Evolutionary conservation across 2,329 filamentous ascomycete genomes (phyloP), one percentile per base, ranked within the genome.

Genomic region (Camptophora hylomeconis): DNA sequence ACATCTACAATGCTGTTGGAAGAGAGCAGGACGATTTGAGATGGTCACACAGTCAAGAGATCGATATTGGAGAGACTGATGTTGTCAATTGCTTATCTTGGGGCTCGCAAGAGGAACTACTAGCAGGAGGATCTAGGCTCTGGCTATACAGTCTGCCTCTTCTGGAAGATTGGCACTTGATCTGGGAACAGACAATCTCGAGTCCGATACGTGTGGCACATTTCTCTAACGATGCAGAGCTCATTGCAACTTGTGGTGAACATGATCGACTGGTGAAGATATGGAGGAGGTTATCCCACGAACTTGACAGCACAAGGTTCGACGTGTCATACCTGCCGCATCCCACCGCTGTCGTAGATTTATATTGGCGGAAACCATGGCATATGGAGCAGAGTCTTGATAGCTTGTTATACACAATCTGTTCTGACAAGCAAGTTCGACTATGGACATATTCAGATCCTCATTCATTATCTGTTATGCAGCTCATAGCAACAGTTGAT

Each of bases 271-370:
- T 95, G 12, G 75, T 92, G 41, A 95, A 98, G 57, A 70, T 95
- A 45, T 98, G 92, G 89, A 73, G 84, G 39, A 71, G 87, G 30
- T 61, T 92, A 14, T 80, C 79, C 6, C 94, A 87, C 49, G 83
- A 83, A 9, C 69, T 73, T 1, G 77, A 83, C 33, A 79, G 92
- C 42, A 78, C 83, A 20, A 69, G 80, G 32, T 95, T 95, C 54
- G 87, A 95, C 45, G 76, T 92, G 45, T 75, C 76, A 16, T 95
- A 95, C 53, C 71, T 98, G 2, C 65, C 75, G n/a, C 89, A 98
- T 50, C 81, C 83, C 1, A 65, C 70, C 15, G 58, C 76, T 1
- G 74, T 98, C n/a, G 87, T 81, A 3, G 74, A 72, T 35, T 58
- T 93, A 35, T 76, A 87, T 50, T 98, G 92, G 92, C 75, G 82